Conservation (phyloP, 306 rosid species). For the Fragaria ananassa region DNA sequence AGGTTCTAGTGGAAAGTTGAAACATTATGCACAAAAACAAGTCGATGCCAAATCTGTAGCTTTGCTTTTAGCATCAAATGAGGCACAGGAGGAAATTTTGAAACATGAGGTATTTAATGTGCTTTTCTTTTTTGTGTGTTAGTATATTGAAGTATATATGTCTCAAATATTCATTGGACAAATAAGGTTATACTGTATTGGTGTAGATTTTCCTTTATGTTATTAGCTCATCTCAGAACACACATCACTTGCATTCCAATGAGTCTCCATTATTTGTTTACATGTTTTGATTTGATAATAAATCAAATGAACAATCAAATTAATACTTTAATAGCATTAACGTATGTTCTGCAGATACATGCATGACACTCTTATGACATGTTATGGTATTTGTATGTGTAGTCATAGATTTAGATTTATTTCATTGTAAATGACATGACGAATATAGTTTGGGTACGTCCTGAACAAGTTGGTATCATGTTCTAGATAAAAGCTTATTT, state of each 20-base stretch:
- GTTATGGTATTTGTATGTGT: not conserved
- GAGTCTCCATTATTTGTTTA: not conserved
- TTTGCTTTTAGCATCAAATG: slow-evolving; percentile 55
- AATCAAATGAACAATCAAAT: not conserved
- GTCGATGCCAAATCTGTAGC: slow-evolving; percentile 67
- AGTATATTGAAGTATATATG: not conserved
- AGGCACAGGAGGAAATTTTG: slow-evolving; percentile 77
- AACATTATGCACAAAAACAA: slow-evolving; percentile 51
- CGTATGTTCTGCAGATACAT: not conserved
- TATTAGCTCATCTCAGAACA: not conserved
- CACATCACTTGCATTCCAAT: not conserved
- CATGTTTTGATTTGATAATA: not conserved
- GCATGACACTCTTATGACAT: not conserved
- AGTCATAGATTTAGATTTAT: not conserved
- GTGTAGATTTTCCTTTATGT: not conserved
- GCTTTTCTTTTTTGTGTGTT: not conserved
- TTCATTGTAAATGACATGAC: not conserved
- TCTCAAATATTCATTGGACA: not conserved
- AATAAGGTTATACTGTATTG: not conserved
- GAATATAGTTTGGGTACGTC: not conserved
- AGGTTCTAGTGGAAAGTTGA: slow-evolving; percentile 52
- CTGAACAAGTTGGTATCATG: not conserved
- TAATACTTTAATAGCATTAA: not conserved
- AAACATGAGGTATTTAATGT: slow-evolving; percentile 56
- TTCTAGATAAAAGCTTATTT: not conserved